Percentiles rank a stretch among this genome's conserved stretches.
These are phyloP conservation scores for Millerozyma acaciae DNA, from an alignment of 805 yeast species.

Conservation along the genomic window DNA sequence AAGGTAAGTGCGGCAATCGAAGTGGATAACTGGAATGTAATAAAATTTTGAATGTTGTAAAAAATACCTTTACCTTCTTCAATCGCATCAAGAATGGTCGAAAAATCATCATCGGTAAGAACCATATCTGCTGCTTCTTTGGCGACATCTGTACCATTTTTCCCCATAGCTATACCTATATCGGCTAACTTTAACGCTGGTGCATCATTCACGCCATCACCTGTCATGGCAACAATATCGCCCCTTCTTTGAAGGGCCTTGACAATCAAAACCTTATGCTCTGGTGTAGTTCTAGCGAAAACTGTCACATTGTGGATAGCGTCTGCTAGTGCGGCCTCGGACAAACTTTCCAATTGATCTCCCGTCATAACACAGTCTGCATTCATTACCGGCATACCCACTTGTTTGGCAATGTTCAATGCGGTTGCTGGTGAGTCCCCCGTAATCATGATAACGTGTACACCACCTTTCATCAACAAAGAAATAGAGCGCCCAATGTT, in stretches of 20 bases:
- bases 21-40: constrained; percentile 93
- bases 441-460: constrained; percentile 96
- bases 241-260: constrained; percentile 87
- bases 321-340: constrained; percentile 66
- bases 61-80: constrained; percentile 98
- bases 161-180: constrained; percentile 92
- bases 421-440: constrained; percentile 93
- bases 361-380: constrained; percentile 77
- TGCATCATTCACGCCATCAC: constrained; percentile 87
- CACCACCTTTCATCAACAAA: constrained; percentile 83
- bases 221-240: constrained; percentile 94
- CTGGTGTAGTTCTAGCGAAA: constrained; percentile 94
- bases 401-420: constrained; percentile 74
- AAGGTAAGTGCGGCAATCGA: constrained; percentile 91
- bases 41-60: constrained; percentile 89
- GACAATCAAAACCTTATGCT: constrained; percentile 86
- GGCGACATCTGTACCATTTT: constrained; percentile 96
- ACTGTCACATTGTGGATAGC: constrained; percentile 81
- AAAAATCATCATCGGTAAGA: constrained; percentile 92
- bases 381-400: constrained; percentile 78
- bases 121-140: constrained; percentile 99
- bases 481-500: constrained; percentile 74
- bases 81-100: constrained; percentile 88
- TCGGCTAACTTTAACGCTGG: constrained; percentile 97
- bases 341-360: constrained; percentile 70